Percentiles rank a stretch among this genome's conserved stretches.
phyloP scores from a whole-genome alignment of 108 stramenopile genomes.

The Nitzschia sp. region DNA sequence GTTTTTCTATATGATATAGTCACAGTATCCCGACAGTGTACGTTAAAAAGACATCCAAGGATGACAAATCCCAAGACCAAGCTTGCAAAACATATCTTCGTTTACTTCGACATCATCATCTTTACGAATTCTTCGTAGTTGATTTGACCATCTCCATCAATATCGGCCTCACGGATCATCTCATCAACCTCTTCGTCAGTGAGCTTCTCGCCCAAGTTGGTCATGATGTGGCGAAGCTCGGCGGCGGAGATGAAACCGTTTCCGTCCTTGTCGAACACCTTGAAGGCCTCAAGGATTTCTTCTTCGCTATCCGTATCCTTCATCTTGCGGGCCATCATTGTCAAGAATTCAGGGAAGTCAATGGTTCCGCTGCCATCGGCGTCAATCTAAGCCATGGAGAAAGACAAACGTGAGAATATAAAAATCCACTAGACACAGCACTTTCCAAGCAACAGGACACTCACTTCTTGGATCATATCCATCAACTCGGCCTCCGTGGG shows the following conservation, averaged over 20 bases:
- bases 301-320: slow-evolving; percentile 99
- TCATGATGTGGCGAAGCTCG: slow-evolving; percentile 99
- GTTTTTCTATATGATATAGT: slow-evolving; percentile 4
- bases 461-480: slow-evolving; percentile 99
- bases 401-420: background rate
- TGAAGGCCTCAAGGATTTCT: slow-evolving; percentile 99
- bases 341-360: slow-evolving; percentile 99
- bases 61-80: slow-evolving; percentile 22
- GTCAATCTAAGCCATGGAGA: slow-evolving; percentile 77
- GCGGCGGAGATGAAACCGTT: slow-evolving; percentile 99
- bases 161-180: slow-evolving; percentile 99
- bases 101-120: slow-evolving; percentile 99
- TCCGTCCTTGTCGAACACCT: slow-evolving; percentile 99
- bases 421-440: background rate
- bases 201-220: slow-evolving; percentile 99
- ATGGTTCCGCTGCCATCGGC: slow-evolving; percentile 99
- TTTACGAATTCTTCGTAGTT: slow-evolving; percentile 99
- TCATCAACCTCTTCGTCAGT: slow-evolving; percentile 99
- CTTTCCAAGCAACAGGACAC: background rate
- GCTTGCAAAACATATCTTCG: background rate
- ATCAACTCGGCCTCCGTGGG: slow-evolving; percentile 99
- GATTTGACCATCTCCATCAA: slow-evolving; percentile 99
- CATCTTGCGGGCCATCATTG: slow-evolving; percentile 99
- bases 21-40: background rate
- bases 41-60: slow-evolving; percentile 12